Base-by-base conservation (phyloP, 345 rosid species). In the Excoecaria cochinchinensis region DNA sequence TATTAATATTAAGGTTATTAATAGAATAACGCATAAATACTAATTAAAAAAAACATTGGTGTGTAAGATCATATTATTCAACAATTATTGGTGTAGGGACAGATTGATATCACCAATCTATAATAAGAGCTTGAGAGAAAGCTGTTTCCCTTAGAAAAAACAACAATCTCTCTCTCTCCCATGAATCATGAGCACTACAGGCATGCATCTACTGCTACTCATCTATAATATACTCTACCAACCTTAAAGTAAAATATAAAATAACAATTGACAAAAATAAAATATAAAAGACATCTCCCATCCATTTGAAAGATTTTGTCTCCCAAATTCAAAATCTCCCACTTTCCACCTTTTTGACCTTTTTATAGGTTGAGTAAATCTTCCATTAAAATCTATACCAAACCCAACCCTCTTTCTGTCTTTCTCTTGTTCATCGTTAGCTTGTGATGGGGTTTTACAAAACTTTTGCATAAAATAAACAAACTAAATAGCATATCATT, bases 81-180 rank as follows among this genome's bases (percentile, higher is more conserved):
- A 82, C 85, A 84, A 86, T 89, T 86, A 89, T 90, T 90, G 87
- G 80, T 16, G 89, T 81, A 80, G 90, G 91, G 86, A 77, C 90
- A 82, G 59, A 73, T 62, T 66, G 81, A 84, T 77, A 74, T 84
- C 73, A 71, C 72, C 65, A 36, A 56, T 72, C 8, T 17, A 1
- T 19, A 74, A 77, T 82, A 84, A 81, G 76, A 70, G 72, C 82
- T 82, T 76, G 84, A 84, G 87, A 81, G 97, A 89, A 86, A 87
- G 91, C 97, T 92, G 92, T 89, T 84, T 86, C 82, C 86, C 82
- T 82, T 73, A 79, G 73, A 79, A 83, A 83, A 83, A 78, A 74
- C 55, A 72, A 53, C 16, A 22, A 7, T 10, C 56, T 39, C 70
- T 70, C 73, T 71, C 78, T 25, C 25, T 61, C 21, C 24, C 48